These are phyloP conservation scores for Xanthoconium stramineum DNA, from an alignment of 768 basidiomycete genomes.

Conservation along the genomic window DNA sequence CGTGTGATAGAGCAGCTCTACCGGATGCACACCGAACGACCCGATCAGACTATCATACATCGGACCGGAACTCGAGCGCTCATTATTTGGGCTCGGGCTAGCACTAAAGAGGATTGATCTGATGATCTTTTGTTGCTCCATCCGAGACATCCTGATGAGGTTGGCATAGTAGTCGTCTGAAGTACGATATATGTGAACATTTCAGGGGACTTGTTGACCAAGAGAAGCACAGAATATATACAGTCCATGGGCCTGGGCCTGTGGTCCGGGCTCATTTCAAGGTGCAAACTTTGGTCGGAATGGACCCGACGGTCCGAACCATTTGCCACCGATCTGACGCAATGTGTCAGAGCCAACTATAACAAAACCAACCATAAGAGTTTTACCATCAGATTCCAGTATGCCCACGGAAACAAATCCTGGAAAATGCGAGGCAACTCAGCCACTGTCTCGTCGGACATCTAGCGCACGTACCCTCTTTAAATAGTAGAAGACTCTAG, in stretches of 20 bases:
- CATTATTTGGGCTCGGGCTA: too few species aligned
- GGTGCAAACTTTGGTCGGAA: slow-evolving; percentile 37
- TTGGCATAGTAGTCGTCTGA: background rate
- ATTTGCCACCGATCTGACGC: slow-evolving; percentile 37
- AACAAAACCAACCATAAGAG: background rate
- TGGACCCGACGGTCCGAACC: slow-evolving; percentile 47
- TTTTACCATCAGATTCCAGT: slow-evolving; percentile 72
- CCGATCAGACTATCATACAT: background rate
- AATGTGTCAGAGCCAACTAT: slow-evolving; percentile 3
- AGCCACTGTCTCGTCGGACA: background rate
- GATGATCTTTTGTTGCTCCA: slow-evolving; percentile 5
- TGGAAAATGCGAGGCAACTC: slow-evolving; percentile 2
- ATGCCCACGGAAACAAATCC: slow-evolving; percentile 46
- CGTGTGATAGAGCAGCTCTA: background rate
- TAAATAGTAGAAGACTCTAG: slow-evolving; percentile 78
- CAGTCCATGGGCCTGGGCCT: background rate
- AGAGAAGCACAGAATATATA: background rate
- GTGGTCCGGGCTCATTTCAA: slow-evolving; percentile 3
- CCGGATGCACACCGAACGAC: background rate
- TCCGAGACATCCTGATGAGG: slow-evolving; percentile 11
- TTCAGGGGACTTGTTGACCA: background rate
- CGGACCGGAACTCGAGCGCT: slow-evolving; percentile 1
- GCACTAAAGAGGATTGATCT: slow-evolving; percentile 1
- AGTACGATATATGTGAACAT: slow-evolving; percentile 10
- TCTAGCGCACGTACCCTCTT: slow-evolving; percentile 56